Evolutionary conservation across 371 early-diverging fungal genomes (phyloP).

Genomic region (Catenaria anguillulae): DNA sequence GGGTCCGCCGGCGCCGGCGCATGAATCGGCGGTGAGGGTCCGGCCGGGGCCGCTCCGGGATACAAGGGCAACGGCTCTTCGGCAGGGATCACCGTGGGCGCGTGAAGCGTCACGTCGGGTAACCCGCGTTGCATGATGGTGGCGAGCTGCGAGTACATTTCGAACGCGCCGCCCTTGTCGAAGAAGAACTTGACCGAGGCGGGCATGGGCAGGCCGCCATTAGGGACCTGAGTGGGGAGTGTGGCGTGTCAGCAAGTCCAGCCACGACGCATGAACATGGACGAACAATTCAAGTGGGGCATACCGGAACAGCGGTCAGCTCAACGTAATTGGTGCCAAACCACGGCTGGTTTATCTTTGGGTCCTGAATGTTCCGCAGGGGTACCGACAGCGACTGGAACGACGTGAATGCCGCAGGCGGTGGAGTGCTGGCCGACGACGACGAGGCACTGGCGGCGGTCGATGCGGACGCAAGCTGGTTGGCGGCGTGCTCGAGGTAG

Average conservation of each 20-base stretch:
- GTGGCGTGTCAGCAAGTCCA: neutral
- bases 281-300: too few relatives aligned
- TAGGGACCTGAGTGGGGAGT: conserved; percentile 19
- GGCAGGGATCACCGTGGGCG: neutral
- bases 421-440: neutral
- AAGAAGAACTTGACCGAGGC: conserved; percentile 27
- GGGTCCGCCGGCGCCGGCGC: too few relatives aligned
- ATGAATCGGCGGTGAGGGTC: too few relatives aligned
- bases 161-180: conserved; percentile 8
- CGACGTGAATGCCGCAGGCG: too few relatives aligned
- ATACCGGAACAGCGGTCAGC: conserved; percentile 27
- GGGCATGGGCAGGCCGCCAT: conserved; percentile 26
- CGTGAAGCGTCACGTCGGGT: neutral
- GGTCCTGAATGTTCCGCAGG: conserved; percentile 22
- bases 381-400: conserved; percentile 32
- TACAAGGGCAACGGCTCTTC: neutral
- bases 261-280: too few relatives aligned
- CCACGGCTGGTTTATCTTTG: conserved; percentile 37
- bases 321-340: conserved; percentile 38
- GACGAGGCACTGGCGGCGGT: neutral
- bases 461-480: too few relatives aligned
- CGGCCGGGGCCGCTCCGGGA: neutral
- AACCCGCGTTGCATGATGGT: neutral
- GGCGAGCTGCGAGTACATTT: neutral
- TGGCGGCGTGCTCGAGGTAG: neutral